Evolutionary conservation across 2,329 filamentous ascomycete genomes (phyloP), one percentile per base, ranked within the genome.

Genomic region (Fusarium mundagurra): DNA sequence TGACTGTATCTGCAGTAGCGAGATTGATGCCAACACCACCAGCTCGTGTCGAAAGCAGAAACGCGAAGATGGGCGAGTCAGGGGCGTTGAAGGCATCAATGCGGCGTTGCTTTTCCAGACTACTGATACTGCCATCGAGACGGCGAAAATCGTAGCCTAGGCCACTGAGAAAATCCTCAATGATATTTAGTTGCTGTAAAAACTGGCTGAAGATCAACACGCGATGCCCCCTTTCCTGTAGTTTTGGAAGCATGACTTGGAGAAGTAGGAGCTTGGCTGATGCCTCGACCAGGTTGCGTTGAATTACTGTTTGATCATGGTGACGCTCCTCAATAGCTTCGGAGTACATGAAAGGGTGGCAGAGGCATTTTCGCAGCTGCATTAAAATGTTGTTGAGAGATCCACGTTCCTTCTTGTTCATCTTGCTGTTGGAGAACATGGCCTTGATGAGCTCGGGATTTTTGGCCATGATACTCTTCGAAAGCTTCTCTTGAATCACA

Each of bases 181-280:
- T 85, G 45, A 99, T 93, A 77, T 95, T 92, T 6, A 99, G 87
- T 84, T 97, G 95, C 62, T 92, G 90, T 6, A 99, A 86, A 73
- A 98, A 99, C 80, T 99, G 96, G 80, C 95, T 98, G 83, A 99
- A 99, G 39, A 99, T 93, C 27, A 99, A 86, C 2, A 98, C 95
- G 8, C 96, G 90, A 80, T 99, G 95, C 0, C 96, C 96, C 31
- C 93, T 90, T 78, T 94, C 92, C 76, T 92, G 90, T 1, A 99
- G 88, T 81, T 95, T 97, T 0, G 96, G 95, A 6, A 99, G 87
- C 87, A 99, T 93, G 16, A 95, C 84, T 74, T 96, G 91, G 2
- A 99, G 85, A 10, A 99, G 85, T 67, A 96, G 88, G 10, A 99
- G 88, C 82, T 99, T 99, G 2, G 94, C 91, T 10, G 95, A 97